These are phyloP conservation scores for Simplicillium aogashimaense DNA, from an alignment of 2,329 filamentous ascomycete species.

Conservation along the genomic window DNA sequence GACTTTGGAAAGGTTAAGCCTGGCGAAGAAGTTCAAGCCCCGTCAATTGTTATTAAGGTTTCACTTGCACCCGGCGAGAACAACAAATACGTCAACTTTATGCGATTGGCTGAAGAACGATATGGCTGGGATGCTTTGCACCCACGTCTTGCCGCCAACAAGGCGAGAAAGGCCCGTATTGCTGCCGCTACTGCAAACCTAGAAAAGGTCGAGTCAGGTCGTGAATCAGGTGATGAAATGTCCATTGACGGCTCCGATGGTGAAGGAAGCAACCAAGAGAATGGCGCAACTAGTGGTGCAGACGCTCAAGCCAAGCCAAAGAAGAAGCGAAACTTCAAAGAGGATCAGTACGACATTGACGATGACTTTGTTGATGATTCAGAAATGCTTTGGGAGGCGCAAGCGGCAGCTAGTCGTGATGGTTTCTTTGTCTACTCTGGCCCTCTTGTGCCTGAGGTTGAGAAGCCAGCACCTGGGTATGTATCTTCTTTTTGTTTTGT, in stretches of 20 bases:
- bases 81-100: constrained; percentile 93
- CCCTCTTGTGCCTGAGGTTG: constrained; percentile 76
- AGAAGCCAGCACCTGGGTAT: constrained; percentile 55
- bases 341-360: constrained; percentile 76
- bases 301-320: constrained; percentile 57
- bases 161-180: constrained; percentile 78
- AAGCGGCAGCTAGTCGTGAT: constrained; percentile 86
- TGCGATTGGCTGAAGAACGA: constrained; percentile 81
- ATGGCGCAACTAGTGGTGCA: constrained; percentile 51
- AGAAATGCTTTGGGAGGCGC: constrained; percentile 89
- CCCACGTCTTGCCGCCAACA: constrained; percentile 79
- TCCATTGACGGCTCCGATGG: constrained; percentile 65
- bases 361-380: constrained; percentile 89
- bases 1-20: constrained; percentile 51
- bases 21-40: constrained; percentile 50
- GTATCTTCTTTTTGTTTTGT: constrained; percentile 15
- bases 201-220: constrained; percentile 61
- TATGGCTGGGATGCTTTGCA: constrained; percentile 94
- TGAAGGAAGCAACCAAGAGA: constrained; percentile 83
- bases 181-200: constrained; percentile 80
- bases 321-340: constrained; percentile 71
- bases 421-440: constrained; percentile 98
- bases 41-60: constrained; percentile 77
- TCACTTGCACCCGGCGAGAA: constrained; percentile 63
- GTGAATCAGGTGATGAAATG: constrained; percentile 73